Percentiles rank a stretch among this genome's conserved stretches.
phyloP scores from a whole-genome alignment of 1,284 basidiomycete genomes.

The Cutaneotrichosporon mucoides region DNA sequence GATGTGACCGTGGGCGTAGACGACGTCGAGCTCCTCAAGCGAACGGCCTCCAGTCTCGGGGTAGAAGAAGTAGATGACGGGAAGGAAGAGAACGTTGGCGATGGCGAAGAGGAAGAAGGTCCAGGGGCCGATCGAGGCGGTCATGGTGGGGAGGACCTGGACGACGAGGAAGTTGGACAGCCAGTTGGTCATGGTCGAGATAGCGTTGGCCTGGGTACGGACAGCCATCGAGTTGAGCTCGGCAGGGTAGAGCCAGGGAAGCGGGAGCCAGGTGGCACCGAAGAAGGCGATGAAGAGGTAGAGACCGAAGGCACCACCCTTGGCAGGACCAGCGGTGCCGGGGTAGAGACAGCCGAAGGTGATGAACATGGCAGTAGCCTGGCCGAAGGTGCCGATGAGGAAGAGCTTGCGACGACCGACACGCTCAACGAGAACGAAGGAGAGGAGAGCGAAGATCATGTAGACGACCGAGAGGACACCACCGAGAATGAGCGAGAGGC shows the following conservation, averaged over 20 bases:
- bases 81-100: slow-evolving; percentile 49
- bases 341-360: slow-evolving; percentile 49
- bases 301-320: slow-evolving; percentile 53
- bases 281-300: slow-evolving; percentile 55
- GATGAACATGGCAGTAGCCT: slow-evolving; percentile 53
- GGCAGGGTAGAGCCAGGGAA: slow-evolving; percentile 54
- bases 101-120: slow-evolving; percentile 51
- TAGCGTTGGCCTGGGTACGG: slow-evolving; percentile 55
- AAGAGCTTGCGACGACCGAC: slow-evolving; percentile 53
- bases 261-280: slow-evolving; percentile 51
- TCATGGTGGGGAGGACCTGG: slow-evolving; percentile 51
- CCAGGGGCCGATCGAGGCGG: slow-evolving; percentile 46
- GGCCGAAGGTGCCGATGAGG: slow-evolving; percentile 53
- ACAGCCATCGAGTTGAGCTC: slow-evolving; percentile 56
- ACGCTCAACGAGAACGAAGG: slow-evolving; percentile 53
- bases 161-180: slow-evolving; percentile 52
- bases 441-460: slow-evolving; percentile 51
- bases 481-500: slow-evolving; percentile 50
- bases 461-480: slow-evolving; percentile 54
- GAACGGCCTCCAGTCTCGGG: slow-evolving; percentile 41
- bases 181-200: slow-evolving; percentile 55
- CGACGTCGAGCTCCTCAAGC: slow-evolving; percentile 48
- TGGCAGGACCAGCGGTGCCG: slow-evolving; percentile 25
- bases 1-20: slow-evolving; percentile 41
- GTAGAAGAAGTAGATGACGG: slow-evolving; percentile 50